A percentile compares a stretch with the other conserved stretches of the same genome.
Conservation (phyloP, 768 basidiomycete genomes). For the Pisolithus tinctorius region DNA sequence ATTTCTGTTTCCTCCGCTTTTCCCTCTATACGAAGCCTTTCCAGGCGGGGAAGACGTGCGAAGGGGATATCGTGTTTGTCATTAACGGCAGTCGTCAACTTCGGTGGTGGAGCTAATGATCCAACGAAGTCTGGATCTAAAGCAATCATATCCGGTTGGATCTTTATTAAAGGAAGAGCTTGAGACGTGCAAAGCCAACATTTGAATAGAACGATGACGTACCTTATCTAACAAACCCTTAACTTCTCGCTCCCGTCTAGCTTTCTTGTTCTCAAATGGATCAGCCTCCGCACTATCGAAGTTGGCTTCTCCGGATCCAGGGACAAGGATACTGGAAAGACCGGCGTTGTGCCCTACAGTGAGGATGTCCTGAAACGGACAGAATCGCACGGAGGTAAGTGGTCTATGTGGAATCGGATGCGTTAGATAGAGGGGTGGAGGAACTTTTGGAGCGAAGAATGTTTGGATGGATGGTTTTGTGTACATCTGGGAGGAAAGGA, state of each 20-base stretch:
- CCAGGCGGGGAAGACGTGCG: conserved; percentile 61
- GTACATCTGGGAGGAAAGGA: conserved; percentile 51
- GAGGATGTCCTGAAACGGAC: conserved; percentile 83
- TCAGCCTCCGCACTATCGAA: conserved; percentile 92
- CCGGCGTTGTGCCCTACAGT: conserved; percentile 74
- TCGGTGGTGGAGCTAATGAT: conserved; percentile 54
- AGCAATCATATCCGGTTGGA: conserved; percentile 89
- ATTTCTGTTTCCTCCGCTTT: conserved; percentile 67
- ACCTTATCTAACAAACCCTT: conserved; percentile 87
- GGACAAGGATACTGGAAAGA: conserved; percentile 80
- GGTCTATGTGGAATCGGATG: conserved; percentile 80
- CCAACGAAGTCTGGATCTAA: conserved; percentile 76
- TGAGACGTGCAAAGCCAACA: neutral
- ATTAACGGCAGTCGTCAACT: conserved; percentile 46
- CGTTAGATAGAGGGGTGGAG: conserved; percentile 84
- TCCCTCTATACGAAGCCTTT: conserved; percentile 59
- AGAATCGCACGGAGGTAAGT: conserved; percentile 70
- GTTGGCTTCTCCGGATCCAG: conserved; percentile 90
- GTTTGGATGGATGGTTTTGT: conserved; percentile 58
- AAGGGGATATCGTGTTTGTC: conserved; percentile 49
- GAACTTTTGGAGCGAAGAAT: conserved; percentile 37
- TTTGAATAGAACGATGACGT: neutral
- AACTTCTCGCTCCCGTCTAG: conserved; percentile 86
- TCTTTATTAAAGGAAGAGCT: conserved; percentile 33
- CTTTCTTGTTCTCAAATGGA: conserved; percentile 82